Percentiles rank a stretch among this genome's conserved stretches.
phyloP scores from a whole-genome alignment of 441 rosid species.

The Syzygium malaccense region DNA sequence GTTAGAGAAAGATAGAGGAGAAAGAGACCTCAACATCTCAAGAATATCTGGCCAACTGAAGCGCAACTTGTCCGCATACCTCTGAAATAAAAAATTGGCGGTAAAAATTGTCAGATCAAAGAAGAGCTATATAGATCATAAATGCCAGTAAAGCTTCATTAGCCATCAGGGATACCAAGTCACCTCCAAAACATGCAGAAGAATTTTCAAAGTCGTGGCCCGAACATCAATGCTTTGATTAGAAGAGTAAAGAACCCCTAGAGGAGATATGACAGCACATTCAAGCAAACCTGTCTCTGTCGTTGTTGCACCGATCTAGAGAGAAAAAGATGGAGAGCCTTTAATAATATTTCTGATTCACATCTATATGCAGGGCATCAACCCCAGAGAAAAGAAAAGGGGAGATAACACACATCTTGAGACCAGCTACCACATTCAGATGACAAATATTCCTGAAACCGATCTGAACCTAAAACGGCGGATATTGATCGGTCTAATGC shows the following conservation, averaged over 20 bases:
- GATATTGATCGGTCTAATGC: constrained; percentile 92
- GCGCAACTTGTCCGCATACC: constrained; percentile 84
- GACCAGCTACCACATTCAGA: constrained; percentile 30
- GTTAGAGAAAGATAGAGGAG: not conserved
- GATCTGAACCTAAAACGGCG: constrained; percentile 90
- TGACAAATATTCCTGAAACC: constrained; percentile 48
- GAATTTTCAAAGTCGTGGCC: constrained; percentile 91
- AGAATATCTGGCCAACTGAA: constrained; percentile 93
- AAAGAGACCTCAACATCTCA: constrained; percentile 78
- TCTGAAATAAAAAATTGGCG: constrained; percentile 32
- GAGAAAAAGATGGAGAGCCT: constrained; percentile 11
- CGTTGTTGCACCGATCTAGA: constrained; percentile 43
- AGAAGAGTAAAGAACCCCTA: constrained; percentile 76
- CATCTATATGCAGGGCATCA: constrained; percentile 6
- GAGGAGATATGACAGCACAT: constrained; percentile 83
- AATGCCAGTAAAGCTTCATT: constrained; percentile 11
- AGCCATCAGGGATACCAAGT: constrained; percentile 9
- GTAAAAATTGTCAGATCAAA: constrained; percentile 4
- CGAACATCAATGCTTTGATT: constrained; percentile 79
- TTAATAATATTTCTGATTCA: constrained; percentile 4
- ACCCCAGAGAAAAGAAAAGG: not conserved
- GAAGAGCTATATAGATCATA: constrained; percentile 2
- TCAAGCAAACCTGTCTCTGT: constrained; percentile 64
- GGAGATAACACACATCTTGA: constrained; percentile 49
- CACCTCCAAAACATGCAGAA: constrained; percentile 97